Evolutionary conservation across 2,329 filamentous ascomycete species (phyloP).

Genomic region (Penicillium brasilianum): DNA sequence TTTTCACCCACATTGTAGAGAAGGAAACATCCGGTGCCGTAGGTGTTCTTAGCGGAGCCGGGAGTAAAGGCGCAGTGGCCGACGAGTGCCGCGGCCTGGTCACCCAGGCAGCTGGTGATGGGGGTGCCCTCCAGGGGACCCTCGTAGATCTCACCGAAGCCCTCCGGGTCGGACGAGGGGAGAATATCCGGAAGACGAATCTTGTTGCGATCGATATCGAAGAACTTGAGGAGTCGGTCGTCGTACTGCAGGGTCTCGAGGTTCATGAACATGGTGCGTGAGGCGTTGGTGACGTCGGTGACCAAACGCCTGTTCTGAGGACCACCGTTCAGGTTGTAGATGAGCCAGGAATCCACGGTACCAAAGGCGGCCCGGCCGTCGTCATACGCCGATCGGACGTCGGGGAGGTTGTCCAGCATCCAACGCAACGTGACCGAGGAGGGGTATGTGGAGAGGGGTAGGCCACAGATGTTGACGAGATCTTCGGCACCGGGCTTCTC

Average conservation of each 20-base stretch:
- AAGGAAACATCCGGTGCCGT: conserved; percentile 87
- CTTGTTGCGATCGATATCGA: conserved; percentile 74
- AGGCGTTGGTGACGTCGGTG: conserved; percentile 86
- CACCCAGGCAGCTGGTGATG: conserved; percentile 84
- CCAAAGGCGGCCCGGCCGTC: conserved; percentile 79
- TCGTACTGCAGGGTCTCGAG: conserved; percentile 80
- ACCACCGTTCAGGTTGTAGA: conserved; percentile 80
- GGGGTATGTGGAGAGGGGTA: conserved; percentile 86
- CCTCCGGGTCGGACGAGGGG: conserved; percentile 74
- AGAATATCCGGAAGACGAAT: conserved; percentile 81
- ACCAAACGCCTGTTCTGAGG: conserved; percentile 71
- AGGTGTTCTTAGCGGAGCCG: conserved; percentile 87
- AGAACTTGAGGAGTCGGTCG: conserved; percentile 76
- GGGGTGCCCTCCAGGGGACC: conserved; percentile 71
- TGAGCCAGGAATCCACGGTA: conserved; percentile 86
- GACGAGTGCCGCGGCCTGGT: conserved; percentile 84
- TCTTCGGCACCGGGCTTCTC: conserved; percentile 68
- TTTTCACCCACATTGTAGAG: conserved; percentile 85
- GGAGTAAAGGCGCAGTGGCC: conserved; percentile 83
- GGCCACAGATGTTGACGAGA: conserved; percentile 72
- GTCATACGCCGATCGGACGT: conserved; percentile 75
- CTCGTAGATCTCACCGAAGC: conserved; percentile 69
- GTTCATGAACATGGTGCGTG: conserved; percentile 94
- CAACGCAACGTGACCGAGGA: conserved; percentile 84
- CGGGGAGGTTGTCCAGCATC: conserved; percentile 74